Evolutionary conservation across 345 rosid species (phyloP).

Genomic region (Anacardium occidentale): DNA sequence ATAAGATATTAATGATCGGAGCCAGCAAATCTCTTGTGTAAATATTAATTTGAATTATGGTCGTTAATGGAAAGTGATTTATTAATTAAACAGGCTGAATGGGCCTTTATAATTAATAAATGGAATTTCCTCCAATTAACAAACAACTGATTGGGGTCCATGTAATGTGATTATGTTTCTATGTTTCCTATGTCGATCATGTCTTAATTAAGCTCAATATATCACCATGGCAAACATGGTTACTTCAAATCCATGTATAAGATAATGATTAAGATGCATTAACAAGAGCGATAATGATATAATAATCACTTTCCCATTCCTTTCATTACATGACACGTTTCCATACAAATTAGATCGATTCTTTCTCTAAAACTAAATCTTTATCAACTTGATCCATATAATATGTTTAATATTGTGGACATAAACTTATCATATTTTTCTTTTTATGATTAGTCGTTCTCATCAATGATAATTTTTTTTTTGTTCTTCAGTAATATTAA

Average conservation of each 20-base stretch:
- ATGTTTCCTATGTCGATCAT: constrained; percentile 38
- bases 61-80: background rate
- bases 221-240: constrained; percentile 42
- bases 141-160: constrained; percentile 23
- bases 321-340: background rate
- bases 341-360: too few relatives aligned
- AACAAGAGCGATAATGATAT: constrained; percentile 23
- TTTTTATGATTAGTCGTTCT: background rate
- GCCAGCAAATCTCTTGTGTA: background rate
- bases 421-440: background rate
- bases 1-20: too few relatives aligned
- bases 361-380: too few relatives aligned
- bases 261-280: constrained; percentile 43
- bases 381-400: background rate
- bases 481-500: background rate
- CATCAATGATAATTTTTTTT: background rate
- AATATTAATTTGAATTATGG: background rate
- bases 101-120: too few relatives aligned
- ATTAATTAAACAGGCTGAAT: background rate
- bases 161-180: constrained; percentile 33
- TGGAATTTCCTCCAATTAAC: background rate
- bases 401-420: background rate
- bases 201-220: constrained; percentile 3
- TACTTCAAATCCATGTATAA: constrained; percentile 16
- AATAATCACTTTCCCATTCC: constrained; percentile 15